phyloP scores from a whole-genome alignment of 208 protist species.

The Entamoeba nuttalli region DNA sequence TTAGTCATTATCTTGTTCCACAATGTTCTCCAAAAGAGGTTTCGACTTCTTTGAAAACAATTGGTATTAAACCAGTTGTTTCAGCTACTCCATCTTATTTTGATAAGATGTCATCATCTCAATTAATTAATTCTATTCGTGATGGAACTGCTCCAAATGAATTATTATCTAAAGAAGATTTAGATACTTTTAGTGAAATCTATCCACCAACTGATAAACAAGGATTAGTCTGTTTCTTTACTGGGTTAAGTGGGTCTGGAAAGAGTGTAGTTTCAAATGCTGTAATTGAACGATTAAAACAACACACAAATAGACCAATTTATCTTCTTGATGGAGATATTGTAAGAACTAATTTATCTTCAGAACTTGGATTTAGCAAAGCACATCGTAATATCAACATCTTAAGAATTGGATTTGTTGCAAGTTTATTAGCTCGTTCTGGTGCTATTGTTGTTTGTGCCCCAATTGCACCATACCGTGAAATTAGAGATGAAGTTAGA shows the following conservation, averaged over 20 bases:
- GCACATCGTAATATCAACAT: background rate
- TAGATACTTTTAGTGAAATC: background rate
- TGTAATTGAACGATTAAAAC: background rate
- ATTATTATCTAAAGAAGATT: background rate
- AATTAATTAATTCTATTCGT: background rate
- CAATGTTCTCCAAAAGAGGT: background rate
- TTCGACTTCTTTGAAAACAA: background rate
- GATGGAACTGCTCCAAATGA: background rate
- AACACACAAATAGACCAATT: background rate
- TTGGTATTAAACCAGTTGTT: background rate
- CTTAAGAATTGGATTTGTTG: background rate
- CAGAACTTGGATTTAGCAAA: background rate
- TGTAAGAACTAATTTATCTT: background rate
- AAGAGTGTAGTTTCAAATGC: background rate
- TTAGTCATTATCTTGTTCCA: background rate
- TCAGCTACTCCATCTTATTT: background rate
- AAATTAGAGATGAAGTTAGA: background rate
- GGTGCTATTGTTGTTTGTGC: background rate
- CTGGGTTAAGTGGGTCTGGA: background rate
- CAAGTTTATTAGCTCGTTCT: background rate
- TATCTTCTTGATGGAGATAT: background rate
- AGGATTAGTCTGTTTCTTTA: background rate
- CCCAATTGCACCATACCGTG: background rate
- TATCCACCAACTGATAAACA: background rate
- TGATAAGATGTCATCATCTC: background rate